A percentile compares a stretch with the other conserved stretches of the same genome.
Conservation (phyloP, 192 early-diverging fungal species). For the Linnemannia elongata region DNA sequence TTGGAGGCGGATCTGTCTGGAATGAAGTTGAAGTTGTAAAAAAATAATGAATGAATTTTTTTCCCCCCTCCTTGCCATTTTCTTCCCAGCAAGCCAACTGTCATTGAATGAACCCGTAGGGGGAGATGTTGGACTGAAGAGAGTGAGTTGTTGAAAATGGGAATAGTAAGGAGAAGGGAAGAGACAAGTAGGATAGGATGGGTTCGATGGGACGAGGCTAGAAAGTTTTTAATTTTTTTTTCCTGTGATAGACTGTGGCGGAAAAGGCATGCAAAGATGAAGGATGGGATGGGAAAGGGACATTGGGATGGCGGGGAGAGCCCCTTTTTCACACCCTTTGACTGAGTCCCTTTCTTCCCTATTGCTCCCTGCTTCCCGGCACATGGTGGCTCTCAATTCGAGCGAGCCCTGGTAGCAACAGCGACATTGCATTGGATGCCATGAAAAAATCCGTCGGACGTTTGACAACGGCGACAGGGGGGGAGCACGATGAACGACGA, state of each 20-base stretch:
- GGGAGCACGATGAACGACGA: too few relatives aligned
- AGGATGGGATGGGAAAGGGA: neutral
- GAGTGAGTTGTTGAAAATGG: neutral
- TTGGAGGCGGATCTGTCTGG: neutral
- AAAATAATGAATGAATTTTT: neutral
- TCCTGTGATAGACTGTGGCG: neutral
- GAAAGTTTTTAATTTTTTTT: neutral
- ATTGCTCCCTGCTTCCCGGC: neutral
- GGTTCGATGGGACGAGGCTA: neutral
- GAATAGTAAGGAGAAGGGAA: neutral
- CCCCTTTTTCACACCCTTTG: neutral
- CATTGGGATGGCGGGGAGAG: neutral
- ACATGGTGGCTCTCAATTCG: slow-evolving; percentile 2
- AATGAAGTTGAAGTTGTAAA: neutral
- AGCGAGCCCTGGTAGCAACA: neutral
- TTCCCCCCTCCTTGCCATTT: neutral
- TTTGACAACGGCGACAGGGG: too few relatives aligned
- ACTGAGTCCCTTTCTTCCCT: too few relatives aligned
- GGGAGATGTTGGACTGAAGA: neutral
- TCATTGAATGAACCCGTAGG: neutral
- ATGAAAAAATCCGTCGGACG: too few relatives aligned
- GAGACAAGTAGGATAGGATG: neutral
- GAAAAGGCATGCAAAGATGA: neutral
- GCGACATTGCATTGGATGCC: neutral
- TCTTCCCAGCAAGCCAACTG: neutral